phyloP scores from a whole-genome alignment of 257 asterid genomes.

The Rhazya stricta region DNA sequence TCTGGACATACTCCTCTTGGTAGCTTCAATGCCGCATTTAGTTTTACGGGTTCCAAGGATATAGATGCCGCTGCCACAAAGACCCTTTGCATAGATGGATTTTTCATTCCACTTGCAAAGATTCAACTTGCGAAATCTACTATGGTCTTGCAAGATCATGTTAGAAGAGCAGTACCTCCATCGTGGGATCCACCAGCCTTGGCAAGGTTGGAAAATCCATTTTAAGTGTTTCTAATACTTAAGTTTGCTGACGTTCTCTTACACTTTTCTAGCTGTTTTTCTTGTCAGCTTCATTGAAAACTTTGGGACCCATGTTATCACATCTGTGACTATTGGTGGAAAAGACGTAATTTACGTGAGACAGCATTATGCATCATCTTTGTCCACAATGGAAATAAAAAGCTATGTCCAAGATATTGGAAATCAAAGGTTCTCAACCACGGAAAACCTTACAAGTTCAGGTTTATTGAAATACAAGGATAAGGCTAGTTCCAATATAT shows the following conservation, averaged over 20 bases:
- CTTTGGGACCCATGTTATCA: conserved; percentile 78
- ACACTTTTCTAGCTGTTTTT: conserved; percentile 24
- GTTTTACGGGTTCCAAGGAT: conserved; percentile 61
- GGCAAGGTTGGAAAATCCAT: conserved; percentile 45
- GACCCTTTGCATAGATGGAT: conserved; percentile 74
- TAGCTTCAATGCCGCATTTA: conserved; percentile 69
- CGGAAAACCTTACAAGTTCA: conserved; percentile 65
- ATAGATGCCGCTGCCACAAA: conserved; percentile 67
- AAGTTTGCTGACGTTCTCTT: neutral
- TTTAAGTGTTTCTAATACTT: neutral
- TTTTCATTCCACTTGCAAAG: conserved; percentile 72
- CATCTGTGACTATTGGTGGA: conserved; percentile 78
- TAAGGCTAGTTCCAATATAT: conserved; percentile 45
- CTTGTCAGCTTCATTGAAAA: conserved; percentile 71
- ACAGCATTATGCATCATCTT: conserved; percentile 63
- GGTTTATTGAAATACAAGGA: conserved; percentile 69
- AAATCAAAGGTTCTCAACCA: conserved; percentile 67
- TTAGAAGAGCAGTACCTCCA: conserved; percentile 58
- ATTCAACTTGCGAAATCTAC: conserved; percentile 51
- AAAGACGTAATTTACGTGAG: conserved; percentile 79
- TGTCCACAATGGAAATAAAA: conserved; percentile 66
- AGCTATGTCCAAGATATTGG: conserved; percentile 80
- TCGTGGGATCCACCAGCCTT: conserved; percentile 88
- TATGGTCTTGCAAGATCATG: conserved; percentile 49
- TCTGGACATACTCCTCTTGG: conserved; percentile 66